These are phyloP conservation scores for Porphyra umbilicalis DNA, from an alignment of 31 red algal genomes.

Conservation along the genomic window DNA sequence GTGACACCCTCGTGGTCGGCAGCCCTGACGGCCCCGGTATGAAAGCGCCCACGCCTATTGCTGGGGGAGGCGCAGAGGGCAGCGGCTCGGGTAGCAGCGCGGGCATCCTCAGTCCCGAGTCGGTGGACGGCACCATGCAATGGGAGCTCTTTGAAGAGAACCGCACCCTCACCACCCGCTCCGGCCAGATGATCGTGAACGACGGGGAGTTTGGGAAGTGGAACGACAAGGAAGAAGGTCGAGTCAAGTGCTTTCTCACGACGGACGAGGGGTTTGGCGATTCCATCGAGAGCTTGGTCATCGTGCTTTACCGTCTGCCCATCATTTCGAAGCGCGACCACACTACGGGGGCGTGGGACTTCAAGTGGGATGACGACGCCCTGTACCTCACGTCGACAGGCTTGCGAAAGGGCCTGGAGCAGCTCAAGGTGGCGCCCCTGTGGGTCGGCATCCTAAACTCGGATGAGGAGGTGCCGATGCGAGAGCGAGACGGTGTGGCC, in stretches of 20 bases:
- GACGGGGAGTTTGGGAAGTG: slow-evolving; percentile 66
- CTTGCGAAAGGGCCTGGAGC: slow-evolving; percentile 59
- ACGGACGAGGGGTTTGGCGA: slow-evolving; percentile 11
- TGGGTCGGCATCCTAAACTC: slow-evolving; percentile 88
- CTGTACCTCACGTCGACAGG: slow-evolving; percentile 85
- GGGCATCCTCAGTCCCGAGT: slow-evolving; percentile 2
- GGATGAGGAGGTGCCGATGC: slow-evolving; percentile 42
- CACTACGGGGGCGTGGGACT: slow-evolving; percentile 32
- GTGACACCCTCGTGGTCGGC: slow-evolving; percentile 3
- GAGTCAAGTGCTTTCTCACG: slow-evolving; percentile 33
- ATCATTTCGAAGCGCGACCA: slow-evolving; percentile 55
- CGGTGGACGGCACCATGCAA: slow-evolving; percentile 3
- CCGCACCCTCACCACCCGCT: slow-evolving; percentile 46
- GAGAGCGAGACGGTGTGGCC: slow-evolving; percentile 32
- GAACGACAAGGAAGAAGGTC: slow-evolving; percentile 36
- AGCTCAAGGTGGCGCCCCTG: slow-evolving; percentile 55
- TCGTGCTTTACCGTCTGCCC: slow-evolving; percentile 89
- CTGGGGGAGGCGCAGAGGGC: neutral
- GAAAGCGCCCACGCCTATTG: neutral
- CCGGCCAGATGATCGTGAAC: slow-evolving; percentile 61
- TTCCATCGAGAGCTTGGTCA: slow-evolving; percentile 42
- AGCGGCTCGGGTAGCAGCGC: neutral
- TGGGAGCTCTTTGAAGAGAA: slow-evolving; percentile 79
- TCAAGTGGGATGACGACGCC: slow-evolving; percentile 94
- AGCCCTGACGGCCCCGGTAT: slow-evolving; percentile 8